A percentile compares a stretch with the other conserved stretches of the same genome.
phyloP scores from a whole-genome alignment of 2,329 filamentous ascomycete genomes.

The Diatrype stigma region DNA sequence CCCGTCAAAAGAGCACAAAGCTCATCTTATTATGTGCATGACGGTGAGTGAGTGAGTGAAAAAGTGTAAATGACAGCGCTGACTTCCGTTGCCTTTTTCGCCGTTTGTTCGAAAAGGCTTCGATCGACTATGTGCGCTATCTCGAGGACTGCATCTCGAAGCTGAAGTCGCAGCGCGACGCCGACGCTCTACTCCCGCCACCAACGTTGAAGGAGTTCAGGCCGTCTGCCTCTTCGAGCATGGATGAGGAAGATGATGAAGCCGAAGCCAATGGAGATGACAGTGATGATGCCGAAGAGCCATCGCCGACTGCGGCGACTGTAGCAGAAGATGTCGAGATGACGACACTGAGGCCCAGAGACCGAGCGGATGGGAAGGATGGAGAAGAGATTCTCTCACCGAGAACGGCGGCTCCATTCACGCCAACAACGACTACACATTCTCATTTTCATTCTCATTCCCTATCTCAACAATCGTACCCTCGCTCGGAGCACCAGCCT shows the following conservation, averaged over 20 bases:
- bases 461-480: constrained; percentile 3
- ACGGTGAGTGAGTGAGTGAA: no score
- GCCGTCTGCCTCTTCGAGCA: constrained; percentile 23
- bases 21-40: no score
- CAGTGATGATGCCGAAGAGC: constrained; percentile 29
- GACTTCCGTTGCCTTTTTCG: neutral
- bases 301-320: no score
- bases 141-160: constrained; percentile 82
- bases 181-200: constrained; percentile 25
- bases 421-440: constrained; percentile 20
- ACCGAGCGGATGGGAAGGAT: no score
- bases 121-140: constrained; percentile 94
- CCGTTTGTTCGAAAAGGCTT: constrained; percentile 58
- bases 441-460: neutral
- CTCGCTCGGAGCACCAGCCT: constrained; percentile 36
- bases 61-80: no score
- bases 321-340: constrained; percentile 56
- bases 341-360: constrained; percentile 41
- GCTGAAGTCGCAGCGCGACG: constrained; percentile 59
- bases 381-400: no score
- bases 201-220: constrained; percentile 26
- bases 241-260: constrained; percentile 19
- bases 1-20: no score
- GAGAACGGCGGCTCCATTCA: constrained; percentile 25
- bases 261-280: constrained; percentile 29